These are phyloP conservation scores for Toxoplasma gondii DNA, from an alignment of 169 alveolate species.

Conservation along the genomic window DNA sequence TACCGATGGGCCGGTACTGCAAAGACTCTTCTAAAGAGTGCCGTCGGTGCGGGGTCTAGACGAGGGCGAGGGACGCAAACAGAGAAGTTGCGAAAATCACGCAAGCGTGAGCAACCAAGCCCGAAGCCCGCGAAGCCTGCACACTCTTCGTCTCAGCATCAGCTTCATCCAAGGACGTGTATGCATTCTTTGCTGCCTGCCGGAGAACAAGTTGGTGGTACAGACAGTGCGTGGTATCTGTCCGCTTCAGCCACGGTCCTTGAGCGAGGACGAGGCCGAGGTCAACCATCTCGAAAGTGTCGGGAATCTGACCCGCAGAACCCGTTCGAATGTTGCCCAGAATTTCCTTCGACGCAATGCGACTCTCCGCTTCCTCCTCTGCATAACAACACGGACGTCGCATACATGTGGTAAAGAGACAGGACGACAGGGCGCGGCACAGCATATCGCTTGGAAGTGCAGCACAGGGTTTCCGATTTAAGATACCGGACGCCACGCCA, in stretches of 20 bases:
- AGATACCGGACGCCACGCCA: too few species aligned
- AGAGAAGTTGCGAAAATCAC: not conserved
- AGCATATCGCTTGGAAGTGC: too few species aligned
- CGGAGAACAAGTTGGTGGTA: constrained; percentile 5
- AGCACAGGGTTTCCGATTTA: too few species aligned
- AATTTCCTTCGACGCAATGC: not conserved
- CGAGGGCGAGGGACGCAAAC: not conserved
- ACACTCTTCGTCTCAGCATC: not conserved
- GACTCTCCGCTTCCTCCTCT: constrained; percentile 35
- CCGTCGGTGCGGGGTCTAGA: not conserved
- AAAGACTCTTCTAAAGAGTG: not conserved
- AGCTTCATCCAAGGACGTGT: not conserved
- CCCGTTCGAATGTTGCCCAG: constrained; percentile 43
- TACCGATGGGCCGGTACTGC: too few species aligned
- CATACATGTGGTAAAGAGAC: not conserved
- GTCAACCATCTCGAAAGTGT: constrained; percentile 17
- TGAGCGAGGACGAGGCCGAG: constrained; percentile 28
- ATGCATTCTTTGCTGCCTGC: not conserved
- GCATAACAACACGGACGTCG: not conserved
- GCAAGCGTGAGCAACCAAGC: not conserved
- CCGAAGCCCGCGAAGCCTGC: not conserved
- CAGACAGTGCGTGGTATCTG: constrained; percentile 48
- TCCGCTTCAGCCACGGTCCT: constrained; percentile 42
- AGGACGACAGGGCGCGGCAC: too few species aligned
- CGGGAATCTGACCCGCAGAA: not conserved